Evolutionary conservation across 495 filamentous ascomycete species (phyloP).

Genomic region (Penicillium ucsense): DNA sequence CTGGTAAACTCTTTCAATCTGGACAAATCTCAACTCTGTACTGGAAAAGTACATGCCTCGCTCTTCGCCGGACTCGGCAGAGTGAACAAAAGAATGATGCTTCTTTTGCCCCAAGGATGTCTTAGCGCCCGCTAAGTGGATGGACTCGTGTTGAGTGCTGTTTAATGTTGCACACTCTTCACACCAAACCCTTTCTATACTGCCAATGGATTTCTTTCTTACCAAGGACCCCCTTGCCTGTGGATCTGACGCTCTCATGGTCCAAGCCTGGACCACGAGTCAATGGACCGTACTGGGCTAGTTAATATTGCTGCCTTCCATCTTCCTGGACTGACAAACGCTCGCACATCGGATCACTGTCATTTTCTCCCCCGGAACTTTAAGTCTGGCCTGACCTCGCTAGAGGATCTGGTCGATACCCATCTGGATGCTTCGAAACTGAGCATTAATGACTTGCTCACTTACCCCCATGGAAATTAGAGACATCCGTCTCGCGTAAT

Average conservation of each 20-base stretch:
- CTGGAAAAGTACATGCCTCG: conserved; percentile 7
- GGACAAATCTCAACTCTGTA: conserved; percentile 12
- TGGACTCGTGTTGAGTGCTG: conserved; percentile 34
- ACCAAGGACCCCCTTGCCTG: conserved; percentile 14
- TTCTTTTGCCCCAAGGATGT: conserved; percentile 14
- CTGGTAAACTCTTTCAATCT: neutral
- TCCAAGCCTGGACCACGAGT: conserved; percentile 23
- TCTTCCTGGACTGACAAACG: conserved; percentile 4
- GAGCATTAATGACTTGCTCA: too few relatives aligned
- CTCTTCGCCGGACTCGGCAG: conserved; percentile 13
- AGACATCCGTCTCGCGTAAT: too few relatives aligned
- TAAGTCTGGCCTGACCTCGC: too few relatives aligned
- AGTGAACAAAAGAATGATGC: conserved; percentile 19
- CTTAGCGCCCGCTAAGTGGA: conserved; percentile 28
- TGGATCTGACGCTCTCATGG: conserved; percentile 10
- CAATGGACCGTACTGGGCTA: conserved; percentile 13
- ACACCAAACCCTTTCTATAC: conserved; percentile 6
- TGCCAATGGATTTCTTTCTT: conserved; percentile 7
- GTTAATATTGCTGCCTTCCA: conserved; percentile 7
- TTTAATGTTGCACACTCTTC: conserved; percentile 37
- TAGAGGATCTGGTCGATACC: too few relatives aligned
- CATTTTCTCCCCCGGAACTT: too few relatives aligned
- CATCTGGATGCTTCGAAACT: too few relatives aligned
- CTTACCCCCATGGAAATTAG: too few relatives aligned
- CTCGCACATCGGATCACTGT: neutral